These are phyloP conservation scores for Linderniella brevidens DNA, from an alignment of 257 asterid species.

Conservation along the genomic window DNA sequence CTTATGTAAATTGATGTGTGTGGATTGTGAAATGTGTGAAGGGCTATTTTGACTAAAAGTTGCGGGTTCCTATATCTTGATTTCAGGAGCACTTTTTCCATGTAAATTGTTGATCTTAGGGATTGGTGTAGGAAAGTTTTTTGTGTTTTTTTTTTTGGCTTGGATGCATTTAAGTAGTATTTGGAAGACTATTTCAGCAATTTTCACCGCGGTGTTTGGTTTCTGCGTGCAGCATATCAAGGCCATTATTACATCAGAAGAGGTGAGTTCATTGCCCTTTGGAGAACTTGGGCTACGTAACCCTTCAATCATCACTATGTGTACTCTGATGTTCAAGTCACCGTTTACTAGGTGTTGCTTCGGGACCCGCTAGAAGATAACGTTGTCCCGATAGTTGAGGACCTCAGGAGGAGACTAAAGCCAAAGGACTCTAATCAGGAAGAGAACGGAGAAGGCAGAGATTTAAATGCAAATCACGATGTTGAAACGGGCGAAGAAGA, in stretches of 20 bases:
- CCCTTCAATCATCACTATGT: not conserved
- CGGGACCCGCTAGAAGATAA: conserved; percentile 56
- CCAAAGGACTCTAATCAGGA: conserved; percentile 12
- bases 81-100: too few relatives aligned
- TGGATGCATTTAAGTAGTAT: too few relatives aligned
- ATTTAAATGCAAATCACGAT: conserved; percentile 26
- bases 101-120: too few relatives aligned
- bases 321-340: not conserved
- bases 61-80: too few relatives aligned
- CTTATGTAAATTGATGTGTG: too few relatives aligned
- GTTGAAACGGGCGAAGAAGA: conserved; percentile 54
- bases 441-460: conserved; percentile 30
- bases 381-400: conserved; percentile 54
- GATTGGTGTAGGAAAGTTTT: too few relatives aligned
- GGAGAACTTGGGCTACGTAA: not conserved
- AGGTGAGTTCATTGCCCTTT: conserved; percentile 21
- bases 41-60: too few relatives aligned
- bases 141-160: too few relatives aligned
- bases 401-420: conserved; percentile 52
- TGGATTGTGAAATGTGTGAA: too few relatives aligned
- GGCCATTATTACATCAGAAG: conserved; percentile 73
- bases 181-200: too few relatives aligned
- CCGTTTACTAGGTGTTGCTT: conserved; percentile 34
- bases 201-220: conserved; percentile 1
- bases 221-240: conserved; percentile 55